phyloP scores from a whole-genome alignment of 306 rosid species.

The Cyclanthera cordifolia region DNA sequence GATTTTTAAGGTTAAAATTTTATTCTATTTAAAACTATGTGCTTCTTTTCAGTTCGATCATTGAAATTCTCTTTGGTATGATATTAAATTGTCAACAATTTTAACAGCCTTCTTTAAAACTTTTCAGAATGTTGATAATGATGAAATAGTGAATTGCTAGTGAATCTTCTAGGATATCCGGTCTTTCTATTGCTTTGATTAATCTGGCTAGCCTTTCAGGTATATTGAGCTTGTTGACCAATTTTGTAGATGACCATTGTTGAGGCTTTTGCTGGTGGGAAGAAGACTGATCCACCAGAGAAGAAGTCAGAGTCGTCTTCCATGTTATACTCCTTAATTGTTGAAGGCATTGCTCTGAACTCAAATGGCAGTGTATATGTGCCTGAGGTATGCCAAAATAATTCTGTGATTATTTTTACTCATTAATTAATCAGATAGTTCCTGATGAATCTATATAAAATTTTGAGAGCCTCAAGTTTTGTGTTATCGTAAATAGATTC shows the following conservation, averaged over 20 bases:
- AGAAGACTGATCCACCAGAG: slow-evolving; percentile 38
- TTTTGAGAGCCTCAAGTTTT: neutral
- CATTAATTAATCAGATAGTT: neutral
- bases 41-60: neutral
- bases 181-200: neutral
- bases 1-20: neutral
- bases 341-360: slow-evolving; percentile 69
- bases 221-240: slow-evolving; percentile 7
- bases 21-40: neutral
- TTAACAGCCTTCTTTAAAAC: neutral
- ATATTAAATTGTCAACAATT: neutral
- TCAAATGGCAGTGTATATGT: slow-evolving; percentile 59
- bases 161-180: neutral
- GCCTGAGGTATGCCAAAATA: slow-evolving; percentile 43
- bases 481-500: neutral
- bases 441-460: neutral
- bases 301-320: slow-evolving; percentile 38
- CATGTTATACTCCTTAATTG: slow-evolving; percentile 33
- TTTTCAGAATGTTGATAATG: neutral
- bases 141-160: neutral
- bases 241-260: slow-evolving; percentile 63
- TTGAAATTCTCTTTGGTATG: neutral
- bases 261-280: slow-evolving; percentile 49
- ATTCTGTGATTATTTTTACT: neutral
- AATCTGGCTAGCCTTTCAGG: neutral